phyloP scores from a whole-genome alignment of 495 filamentous ascomycete genomes.

The Podospora conica region DNA sequence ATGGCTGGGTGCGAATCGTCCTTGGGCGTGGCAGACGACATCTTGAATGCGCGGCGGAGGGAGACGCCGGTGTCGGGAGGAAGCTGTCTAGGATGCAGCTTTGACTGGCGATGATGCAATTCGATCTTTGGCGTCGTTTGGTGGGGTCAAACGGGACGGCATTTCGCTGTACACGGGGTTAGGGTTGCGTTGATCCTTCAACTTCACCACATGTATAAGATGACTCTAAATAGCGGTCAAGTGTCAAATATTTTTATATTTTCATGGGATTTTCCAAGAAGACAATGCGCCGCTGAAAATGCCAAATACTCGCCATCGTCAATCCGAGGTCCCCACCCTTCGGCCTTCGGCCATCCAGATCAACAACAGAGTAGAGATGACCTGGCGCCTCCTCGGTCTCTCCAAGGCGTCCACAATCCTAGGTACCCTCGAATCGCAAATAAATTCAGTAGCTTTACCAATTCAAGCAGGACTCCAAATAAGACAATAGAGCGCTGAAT shows the following conservation, averaged over 20 bases:
- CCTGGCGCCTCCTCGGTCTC: too few species aligned
- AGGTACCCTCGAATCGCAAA: too few species aligned
- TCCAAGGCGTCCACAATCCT: too few species aligned
- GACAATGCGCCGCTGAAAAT: too few species aligned
- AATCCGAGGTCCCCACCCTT: too few species aligned
- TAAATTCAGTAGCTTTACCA: too few species aligned
- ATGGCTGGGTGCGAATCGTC: constrained; percentile 26
- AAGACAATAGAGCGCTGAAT: too few species aligned
- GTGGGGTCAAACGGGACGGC: not conserved
- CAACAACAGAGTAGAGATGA: too few species aligned
- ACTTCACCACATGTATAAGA: not conserved
- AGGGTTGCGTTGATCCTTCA: not conserved
- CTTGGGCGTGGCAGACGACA: constrained; percentile 26
- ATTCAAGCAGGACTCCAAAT: too few species aligned
- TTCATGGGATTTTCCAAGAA: too few species aligned
- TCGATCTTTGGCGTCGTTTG: not conserved
- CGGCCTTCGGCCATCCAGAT: not conserved
- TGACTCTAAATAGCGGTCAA: not conserved
- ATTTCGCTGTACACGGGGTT: not conserved
- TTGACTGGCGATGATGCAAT: not conserved
- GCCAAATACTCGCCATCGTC: too few species aligned
- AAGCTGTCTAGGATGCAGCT: not conserved
- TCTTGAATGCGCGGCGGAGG: constrained; percentile 2
- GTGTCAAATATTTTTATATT: not conserved
- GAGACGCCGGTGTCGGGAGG: not conserved